Conservation (phyloP, 148 eudicot genomes). For the Vaccinium myrtillus region DNA sequence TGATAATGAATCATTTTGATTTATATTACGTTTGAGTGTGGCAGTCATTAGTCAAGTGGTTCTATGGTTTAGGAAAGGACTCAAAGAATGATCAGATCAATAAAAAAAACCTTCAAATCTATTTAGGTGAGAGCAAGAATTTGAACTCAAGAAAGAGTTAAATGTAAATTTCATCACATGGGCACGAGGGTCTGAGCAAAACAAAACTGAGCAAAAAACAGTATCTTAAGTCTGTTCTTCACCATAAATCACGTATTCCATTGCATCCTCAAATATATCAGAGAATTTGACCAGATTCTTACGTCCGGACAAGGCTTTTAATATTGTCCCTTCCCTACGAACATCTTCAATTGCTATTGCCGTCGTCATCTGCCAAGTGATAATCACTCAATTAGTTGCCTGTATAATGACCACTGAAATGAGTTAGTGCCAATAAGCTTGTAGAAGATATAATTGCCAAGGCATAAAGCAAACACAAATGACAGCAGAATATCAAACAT, state of each 20-base stretch:
- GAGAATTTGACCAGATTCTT: constrained; percentile 68
- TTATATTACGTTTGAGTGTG: too few species aligned
- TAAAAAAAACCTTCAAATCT: not conserved
- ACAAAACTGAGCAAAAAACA: not conserved
- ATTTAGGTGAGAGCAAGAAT: too few species aligned
- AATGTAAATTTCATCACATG: too few species aligned
- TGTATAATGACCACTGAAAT: not conserved
- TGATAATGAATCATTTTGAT: too few species aligned
- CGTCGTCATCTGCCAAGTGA: constrained; percentile 72
- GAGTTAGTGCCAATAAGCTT: not conserved
- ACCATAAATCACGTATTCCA: constrained; percentile 45
- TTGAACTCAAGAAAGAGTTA: too few species aligned
- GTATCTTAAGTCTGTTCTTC: not conserved
- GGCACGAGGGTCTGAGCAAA: not conserved
- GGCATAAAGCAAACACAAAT: not conserved
- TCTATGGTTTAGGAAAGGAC: too few species aligned
- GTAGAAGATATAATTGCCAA: not conserved
- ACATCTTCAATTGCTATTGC: constrained; percentile 97
- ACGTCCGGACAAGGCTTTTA: constrained; percentile 86
- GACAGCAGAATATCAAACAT: not conserved
- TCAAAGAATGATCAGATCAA: not conserved
- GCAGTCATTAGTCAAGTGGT: too few species aligned
- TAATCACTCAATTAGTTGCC: constrained; percentile 4
- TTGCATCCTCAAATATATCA: constrained; percentile 83
- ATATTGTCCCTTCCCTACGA: constrained; percentile 90